Percentiles rank a stretch among this genome's conserved stretches.
phyloP scores from a whole-genome alignment of 768 basidiomycete genomes.

The Boletus subparvulus region DNA sequence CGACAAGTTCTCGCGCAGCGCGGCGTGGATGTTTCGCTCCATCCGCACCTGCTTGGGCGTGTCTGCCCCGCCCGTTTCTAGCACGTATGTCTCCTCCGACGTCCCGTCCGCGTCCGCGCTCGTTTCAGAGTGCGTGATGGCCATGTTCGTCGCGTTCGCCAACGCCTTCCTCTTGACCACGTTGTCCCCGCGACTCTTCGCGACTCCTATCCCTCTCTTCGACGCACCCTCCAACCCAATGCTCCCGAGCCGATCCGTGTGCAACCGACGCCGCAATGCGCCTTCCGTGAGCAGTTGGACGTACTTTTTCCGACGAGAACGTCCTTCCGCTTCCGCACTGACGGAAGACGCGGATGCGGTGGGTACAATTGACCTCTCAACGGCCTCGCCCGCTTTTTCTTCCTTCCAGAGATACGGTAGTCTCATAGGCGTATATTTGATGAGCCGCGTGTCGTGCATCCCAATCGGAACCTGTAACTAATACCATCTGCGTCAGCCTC shows the following conservation, averaged over 20 bases:
- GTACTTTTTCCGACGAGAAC: constrained; percentile 14
- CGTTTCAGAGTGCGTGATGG: not conserved
- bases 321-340: not conserved
- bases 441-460: constrained; percentile 16
- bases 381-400: not conserved
- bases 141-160: constrained; percentile 14
- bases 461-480: constrained; percentile 15
- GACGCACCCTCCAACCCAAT: not conserved
- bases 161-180: constrained; percentile 13
- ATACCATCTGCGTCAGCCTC: constrained; percentile 1
- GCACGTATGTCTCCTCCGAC: not conserved
- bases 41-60: constrained; percentile 12
- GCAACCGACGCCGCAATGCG: constrained; percentile 17
- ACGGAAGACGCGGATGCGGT: not conserved
- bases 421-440: constrained; percentile 16
- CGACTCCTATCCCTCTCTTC: not conserved
- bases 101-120: not conserved
- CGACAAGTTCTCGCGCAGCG: constrained; percentile 20
- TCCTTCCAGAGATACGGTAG: constrained; percentile 20
- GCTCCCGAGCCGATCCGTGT: constrained; percentile 4
- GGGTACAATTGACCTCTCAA: not conserved
- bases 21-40: constrained; percentile 6
- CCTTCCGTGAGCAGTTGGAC: constrained; percentile 23
- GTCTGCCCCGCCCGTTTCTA: not conserved
- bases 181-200: not conserved